Base-by-base conservation (phyloP, 495 filamentous ascomycete species). In the Neurospora sp. region DNA sequence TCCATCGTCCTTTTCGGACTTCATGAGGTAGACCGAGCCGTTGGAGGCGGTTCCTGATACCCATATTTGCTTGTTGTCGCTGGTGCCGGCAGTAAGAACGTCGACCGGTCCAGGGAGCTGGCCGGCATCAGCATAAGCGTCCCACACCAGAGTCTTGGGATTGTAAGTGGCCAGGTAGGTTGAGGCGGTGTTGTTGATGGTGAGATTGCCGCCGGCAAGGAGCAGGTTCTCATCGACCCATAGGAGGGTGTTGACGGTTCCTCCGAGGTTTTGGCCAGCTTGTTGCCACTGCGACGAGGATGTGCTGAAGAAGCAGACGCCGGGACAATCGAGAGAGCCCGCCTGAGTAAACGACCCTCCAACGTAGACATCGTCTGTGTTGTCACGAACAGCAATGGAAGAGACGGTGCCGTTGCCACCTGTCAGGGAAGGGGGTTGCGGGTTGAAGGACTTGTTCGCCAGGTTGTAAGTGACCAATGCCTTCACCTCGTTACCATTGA, bases 391-490 rank as follows among this genome's bases (percentile, higher is more conserved):
- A 18, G 87, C 88, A 75, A 97, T 92, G 37, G 92, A 84, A 74
- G 94, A 91, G 69, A 97, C 92, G 16, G 88, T 85, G 20, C 91
- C 91, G 74, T 89, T 85, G 9, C 83, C 80, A 20, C 93, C 94
- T 9, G 81, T 83, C n/a, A 96, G 84, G 12, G 88, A 82, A 9
- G 92, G 90, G 8, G 94, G 91, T 76, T 97, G 95, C 8, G 84
- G 77, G 72, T 83, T 81, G 73, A 90, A 92, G 4, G 86, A 83
- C 31, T 85, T 86, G 53, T 82, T 86, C 4, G 83, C 82, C 45
- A 99, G 86, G 76, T 97, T 89, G 80, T 94, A 98, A 0, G 89
- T 83, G 48, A 97, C 81, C 44, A 98, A 81, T n/a, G 94, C 96
- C 74, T 86, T 89, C 70, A 97, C 82, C 61, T 75, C 77, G 22